Evolutionary conservation across 2,329 filamentous ascomycete species (phyloP), one percentile per base, ranked within the genome.

Genomic region (Falciphora oryzae): DNA sequence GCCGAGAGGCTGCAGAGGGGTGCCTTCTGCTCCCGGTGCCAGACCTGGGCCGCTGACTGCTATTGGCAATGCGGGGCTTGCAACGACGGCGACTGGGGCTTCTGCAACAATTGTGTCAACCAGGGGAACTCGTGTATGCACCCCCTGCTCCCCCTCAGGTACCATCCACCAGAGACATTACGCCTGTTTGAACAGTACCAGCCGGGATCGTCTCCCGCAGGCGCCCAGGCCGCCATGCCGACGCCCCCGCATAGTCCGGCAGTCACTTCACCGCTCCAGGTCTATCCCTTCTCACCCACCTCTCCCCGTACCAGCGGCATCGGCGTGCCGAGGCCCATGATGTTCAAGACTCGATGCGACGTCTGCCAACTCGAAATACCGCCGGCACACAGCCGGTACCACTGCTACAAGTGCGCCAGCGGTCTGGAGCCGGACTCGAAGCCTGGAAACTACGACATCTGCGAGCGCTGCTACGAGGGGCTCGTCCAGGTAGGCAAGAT

Each of bases 31-130:
- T 86, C 89, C 53, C 83, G 84, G 61, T 97, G 94, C 73, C 79
- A 83, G 25, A 80, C 84, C 0, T 90, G 87, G 79, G 84, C 92
- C 0, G 93, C 96, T 70, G 85, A 89, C 63, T 95, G 92, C 75
- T 96, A 91, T 76, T 98, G 93, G 94, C 88, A 91, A 67, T 98
- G 94, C 74, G 86, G 90, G 66, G 75, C 83, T 31, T 98, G 94
- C 77, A 97, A 97, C 70, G 88, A 95, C 67, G 94, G 92, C 6
- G 93, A 96, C 72, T 98, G 93, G 93, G 94, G 94, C 0, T 97
- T 92, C 73, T 98, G 94, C 77, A 92, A 93, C 70, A 79, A 83
- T 66, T 98, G 94, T 69, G 92, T 97, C 35, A 93, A 94, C 66
- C 87, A 89, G 74, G 93, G 92, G 22, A 83, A 83, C 66, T 90